Conservation (phyloP, 1,284 basidiomycete species). For the Rhodotorula sp. region DNA sequence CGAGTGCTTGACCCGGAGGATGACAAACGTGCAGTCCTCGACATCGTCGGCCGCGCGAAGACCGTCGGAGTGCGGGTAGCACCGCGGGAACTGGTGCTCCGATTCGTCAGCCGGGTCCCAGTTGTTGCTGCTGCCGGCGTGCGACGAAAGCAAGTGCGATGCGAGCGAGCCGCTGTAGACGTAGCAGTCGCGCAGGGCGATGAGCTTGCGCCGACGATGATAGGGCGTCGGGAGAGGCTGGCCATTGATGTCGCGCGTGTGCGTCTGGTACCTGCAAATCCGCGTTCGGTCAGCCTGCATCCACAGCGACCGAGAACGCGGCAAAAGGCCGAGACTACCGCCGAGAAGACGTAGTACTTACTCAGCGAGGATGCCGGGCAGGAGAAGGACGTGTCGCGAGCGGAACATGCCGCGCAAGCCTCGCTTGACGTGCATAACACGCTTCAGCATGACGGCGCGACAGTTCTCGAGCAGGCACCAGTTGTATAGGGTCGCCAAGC, state of each 20-base stretch:
- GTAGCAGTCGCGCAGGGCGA: conserved; percentile 40
- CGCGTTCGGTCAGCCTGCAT: not conserved
- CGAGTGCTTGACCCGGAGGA: conserved; percentile 32
- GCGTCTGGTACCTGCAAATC: conserved; percentile 24
- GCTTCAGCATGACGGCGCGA: conserved; percentile 28
- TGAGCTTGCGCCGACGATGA: conserved; percentile 30
- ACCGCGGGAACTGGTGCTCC: conserved; percentile 36
- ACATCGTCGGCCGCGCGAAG: conserved; percentile 40
- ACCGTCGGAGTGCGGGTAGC: conserved; percentile 40
- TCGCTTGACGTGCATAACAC: conserved; percentile 40
- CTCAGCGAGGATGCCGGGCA: conserved; percentile 39
- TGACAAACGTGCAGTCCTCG: conserved; percentile 44
- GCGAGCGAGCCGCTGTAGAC: conserved; percentile 41
- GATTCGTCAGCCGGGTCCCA: conserved; percentile 35
- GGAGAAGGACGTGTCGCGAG: conserved; percentile 38
- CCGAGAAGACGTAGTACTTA: too few relatives aligned
- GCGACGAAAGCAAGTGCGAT: conserved; percentile 13
- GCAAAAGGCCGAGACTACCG: too few relatives aligned
- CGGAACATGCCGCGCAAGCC: conserved; percentile 38
- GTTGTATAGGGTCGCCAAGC: conserved; percentile 37
- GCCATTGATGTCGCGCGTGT: conserved; percentile 31
- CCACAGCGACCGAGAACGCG: too few relatives aligned
- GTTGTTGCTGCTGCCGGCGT: conserved; percentile 1
- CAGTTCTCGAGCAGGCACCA: conserved; percentile 41
- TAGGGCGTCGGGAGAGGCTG: conserved; percentile 35